These are phyloP conservation scores for Monilinia vaccinii-corymbosi DNA, from an alignment of 2,329 filamentous ascomycete genomes.

Conservation along the genomic window DNA sequence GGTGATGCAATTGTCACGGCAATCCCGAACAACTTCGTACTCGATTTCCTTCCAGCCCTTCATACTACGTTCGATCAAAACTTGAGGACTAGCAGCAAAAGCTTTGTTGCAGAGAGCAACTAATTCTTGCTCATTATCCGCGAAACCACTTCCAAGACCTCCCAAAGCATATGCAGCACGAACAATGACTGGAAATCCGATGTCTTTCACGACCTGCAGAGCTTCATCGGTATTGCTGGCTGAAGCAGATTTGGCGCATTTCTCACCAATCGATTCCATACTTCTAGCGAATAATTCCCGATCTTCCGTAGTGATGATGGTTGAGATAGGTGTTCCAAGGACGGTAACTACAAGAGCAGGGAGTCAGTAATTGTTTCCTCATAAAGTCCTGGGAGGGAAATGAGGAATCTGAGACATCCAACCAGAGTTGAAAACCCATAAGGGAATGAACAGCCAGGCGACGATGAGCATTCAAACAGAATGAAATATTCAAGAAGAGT, in stretches of 20 bases:
- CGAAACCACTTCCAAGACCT: conserved; percentile 93
- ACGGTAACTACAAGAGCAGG: conserved; percentile 45
- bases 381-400: not conserved
- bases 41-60: conserved; percentile 99
- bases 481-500: not conserved
- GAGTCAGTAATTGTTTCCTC: not conserved
- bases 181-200: conserved; percentile 97
- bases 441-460: not conserved
- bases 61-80: conserved; percentile 94
- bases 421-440: no score
- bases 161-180: conserved; percentile 94
- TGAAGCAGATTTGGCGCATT: conserved; percentile 92
- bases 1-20: conserved; percentile 96
- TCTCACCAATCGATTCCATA: conserved; percentile 93
- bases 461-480: not conserved
- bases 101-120: conserved; percentile 88
- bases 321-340: conserved; percentile 68
- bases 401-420: not conserved
- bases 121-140: conserved; percentile 86
- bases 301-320: conserved; percentile 89
- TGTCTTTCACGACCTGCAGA: conserved; percentile 70
- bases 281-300: conserved; percentile 93
- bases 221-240: conserved; percentile 89
- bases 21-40: conserved; percentile 96
- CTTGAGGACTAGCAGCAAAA: conserved; percentile 87